Conservation (phyloP, 768 basidiomycete species). For the Heimioporus sp. region DNA sequence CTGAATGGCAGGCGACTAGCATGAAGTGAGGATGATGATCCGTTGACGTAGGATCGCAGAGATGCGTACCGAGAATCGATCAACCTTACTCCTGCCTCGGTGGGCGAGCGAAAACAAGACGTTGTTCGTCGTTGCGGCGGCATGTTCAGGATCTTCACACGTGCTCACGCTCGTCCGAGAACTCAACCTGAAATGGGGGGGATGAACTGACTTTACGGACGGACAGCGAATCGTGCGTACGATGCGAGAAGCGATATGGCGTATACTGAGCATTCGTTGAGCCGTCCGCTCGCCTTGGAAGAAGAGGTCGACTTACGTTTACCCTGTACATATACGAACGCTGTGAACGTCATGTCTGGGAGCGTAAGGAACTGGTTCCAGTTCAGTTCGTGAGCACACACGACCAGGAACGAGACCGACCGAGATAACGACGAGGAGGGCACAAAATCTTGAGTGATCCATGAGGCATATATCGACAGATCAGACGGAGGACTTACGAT, state of each 20-base stretch:
- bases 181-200: neutral
- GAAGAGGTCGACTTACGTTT: too few relatives aligned
- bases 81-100: neutral
- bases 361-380: too few relatives aligned
- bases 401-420: neutral
- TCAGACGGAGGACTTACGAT: constrained; percentile 6
- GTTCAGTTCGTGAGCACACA: too few relatives aligned
- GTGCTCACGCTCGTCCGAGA: neutral
- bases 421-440: constrained; percentile 8
- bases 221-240: constrained; percentile 1
- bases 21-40: neutral
- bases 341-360: too few relatives aligned
- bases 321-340: too few relatives aligned
- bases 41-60: too few relatives aligned
- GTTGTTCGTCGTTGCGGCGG: too few relatives aligned
- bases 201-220: too few relatives aligned
- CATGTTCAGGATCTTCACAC: too few relatives aligned
- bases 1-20: neutral
- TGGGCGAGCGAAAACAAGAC: neutral
- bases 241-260: constrained; percentile 17
- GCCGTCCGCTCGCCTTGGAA: neutral
- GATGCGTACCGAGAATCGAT: neutral
- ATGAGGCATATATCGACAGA: neutral
- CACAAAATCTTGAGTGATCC: constrained; percentile 1
- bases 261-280: constrained; percentile 5